Percentiles rank a stretch among this genome's conserved stretches.
phyloP scores from a whole-genome alignment of 2,329 filamentous ascomycete species.

The Sporothrix phasma region DNA sequence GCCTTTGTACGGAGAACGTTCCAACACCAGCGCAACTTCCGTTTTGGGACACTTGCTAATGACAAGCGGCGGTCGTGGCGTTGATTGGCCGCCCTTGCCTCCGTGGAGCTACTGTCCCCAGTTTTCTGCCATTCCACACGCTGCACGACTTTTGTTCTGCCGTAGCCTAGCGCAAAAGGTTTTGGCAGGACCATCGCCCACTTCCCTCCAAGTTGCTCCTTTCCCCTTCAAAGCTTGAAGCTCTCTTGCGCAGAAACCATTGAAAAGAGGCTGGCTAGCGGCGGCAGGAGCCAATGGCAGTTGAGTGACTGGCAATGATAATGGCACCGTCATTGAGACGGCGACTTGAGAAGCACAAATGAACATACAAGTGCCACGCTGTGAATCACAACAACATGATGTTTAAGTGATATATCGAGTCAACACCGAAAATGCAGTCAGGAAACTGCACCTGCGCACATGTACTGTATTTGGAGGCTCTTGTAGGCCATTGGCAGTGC shows the following conservation, averaged over 20 bases:
- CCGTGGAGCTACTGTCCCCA: not conserved
- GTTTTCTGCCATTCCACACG: not conserved
- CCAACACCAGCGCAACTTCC: not conserved
- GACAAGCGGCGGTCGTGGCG: not conserved
- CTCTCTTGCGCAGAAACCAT: not conserved
- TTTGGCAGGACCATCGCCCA: conserved; percentile 29
- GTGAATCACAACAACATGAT: not conserved
- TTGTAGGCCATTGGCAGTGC: no score
- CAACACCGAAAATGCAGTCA: no score
- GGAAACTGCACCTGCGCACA: not conserved
- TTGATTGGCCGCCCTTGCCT: conserved; percentile 1
- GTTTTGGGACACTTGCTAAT: not conserved
- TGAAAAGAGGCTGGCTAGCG: conserved; percentile 2
- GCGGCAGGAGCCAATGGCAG: not conserved
- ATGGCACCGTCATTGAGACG: not conserved
- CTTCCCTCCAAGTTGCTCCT: conserved; percentile 18
- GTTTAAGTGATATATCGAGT: not conserved
- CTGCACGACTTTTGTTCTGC: conserved; percentile 23
- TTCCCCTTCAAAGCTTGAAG: conserved; percentile 20
- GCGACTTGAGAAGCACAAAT: no score
- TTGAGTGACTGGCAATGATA: not conserved
- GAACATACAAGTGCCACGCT: no score
- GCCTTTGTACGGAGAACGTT: not conserved
- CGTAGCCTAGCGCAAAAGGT: conserved; percentile 26
- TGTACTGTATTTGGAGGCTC: not conserved